Percentiles rank a stretch among this genome's conserved stretches.
Evolutionary conservation across 495 filamentous ascomycete genomes (phyloP).

Genomic region (Xylaria sp.): DNA sequence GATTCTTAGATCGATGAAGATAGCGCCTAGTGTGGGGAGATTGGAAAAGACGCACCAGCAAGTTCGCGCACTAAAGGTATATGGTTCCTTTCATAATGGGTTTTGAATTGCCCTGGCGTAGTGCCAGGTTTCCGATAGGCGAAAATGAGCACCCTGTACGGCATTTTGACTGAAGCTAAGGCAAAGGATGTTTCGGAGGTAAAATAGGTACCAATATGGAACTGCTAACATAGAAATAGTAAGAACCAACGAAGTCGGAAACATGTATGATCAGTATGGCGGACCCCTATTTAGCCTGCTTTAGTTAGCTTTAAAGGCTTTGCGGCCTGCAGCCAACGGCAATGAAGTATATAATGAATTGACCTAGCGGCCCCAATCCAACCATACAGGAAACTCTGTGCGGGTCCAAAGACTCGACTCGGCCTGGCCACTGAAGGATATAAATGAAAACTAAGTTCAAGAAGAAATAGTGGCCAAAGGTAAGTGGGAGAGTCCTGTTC

Average conservation of each 20-base stretch:
- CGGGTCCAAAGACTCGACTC: no score
- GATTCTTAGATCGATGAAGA: constrained; percentile 11
- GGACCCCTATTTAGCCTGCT: no score
- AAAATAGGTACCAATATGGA: background rate
- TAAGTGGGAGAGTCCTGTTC: no score
- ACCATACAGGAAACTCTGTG: no score
- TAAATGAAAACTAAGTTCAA: no score
- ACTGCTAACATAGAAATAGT: background rate
- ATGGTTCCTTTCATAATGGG: constrained; percentile 2
- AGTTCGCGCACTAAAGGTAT: constrained; percentile 14
- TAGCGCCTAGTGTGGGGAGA: constrained; percentile 19
- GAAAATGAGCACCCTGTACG: constrained; percentile 13
- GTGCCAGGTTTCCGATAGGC: constrained; percentile 18
- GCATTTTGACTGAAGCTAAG: background rate
- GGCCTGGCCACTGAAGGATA: no score
- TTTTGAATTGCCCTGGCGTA: constrained; percentile 19
- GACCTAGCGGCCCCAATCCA: no score
- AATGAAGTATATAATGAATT: no score
- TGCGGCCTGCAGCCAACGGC: no score
- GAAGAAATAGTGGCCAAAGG: no score
- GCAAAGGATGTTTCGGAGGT: background rate
- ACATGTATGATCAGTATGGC: no score
- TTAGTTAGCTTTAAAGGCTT: no score
- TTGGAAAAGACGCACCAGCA: constrained; percentile 4
- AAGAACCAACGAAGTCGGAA: background rate